Conservation (phyloP, 2,329 filamentous ascomycete species). For the Triangularia verruculosa region DNA sequence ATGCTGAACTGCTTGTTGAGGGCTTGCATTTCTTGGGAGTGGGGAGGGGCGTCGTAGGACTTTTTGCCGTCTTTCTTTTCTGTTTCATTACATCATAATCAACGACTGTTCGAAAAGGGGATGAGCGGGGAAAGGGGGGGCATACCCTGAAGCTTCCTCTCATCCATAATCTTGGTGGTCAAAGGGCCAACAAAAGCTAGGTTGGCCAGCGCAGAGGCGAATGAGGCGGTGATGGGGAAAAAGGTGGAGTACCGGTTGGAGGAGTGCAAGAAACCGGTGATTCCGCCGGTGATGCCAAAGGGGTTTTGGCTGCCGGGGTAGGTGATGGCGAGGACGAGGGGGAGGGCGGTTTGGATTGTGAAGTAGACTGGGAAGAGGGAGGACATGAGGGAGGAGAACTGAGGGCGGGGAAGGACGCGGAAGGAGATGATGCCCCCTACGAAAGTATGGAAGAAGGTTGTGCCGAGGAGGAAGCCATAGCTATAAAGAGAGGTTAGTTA, state of each 20-base stretch:
- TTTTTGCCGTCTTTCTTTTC: conserved; percentile 89
- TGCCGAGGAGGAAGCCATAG: conserved; percentile 84
- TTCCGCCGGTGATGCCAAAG: conserved; percentile 49
- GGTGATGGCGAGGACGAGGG: conserved; percentile 71
- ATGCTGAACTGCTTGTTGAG: conserved; percentile 76
- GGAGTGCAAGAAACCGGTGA: conserved; percentile 57
- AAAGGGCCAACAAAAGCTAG: conserved; percentile 68
- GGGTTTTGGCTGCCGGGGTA: conserved; percentile 60
- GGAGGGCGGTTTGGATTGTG: conserved; percentile 72
- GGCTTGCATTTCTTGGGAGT: conserved; percentile 78
- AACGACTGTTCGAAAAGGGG: background rate
- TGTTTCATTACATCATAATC: conserved; percentile 29
- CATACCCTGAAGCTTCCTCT: conserved; percentile 76
- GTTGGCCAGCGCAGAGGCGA: conserved; percentile 70
- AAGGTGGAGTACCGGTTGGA: conserved; percentile 63
- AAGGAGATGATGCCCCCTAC: conserved; percentile 71
- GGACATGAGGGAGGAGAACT: conserved; percentile 78
- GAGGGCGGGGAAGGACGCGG: conserved; percentile 69
- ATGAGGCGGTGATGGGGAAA: conserved; percentile 65
- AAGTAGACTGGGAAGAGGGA: conserved; percentile 89
- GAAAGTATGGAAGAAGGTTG: conserved; percentile 86
- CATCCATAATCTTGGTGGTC: conserved; percentile 70
- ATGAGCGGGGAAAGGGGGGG: conserved; percentile 10
- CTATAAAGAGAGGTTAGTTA: conserved; percentile 40
- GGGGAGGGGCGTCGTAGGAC: conserved; percentile 73